Base-by-base conservation (phyloP, 768 basidiomycete species). In the Dioszegia hungarica region DNA sequence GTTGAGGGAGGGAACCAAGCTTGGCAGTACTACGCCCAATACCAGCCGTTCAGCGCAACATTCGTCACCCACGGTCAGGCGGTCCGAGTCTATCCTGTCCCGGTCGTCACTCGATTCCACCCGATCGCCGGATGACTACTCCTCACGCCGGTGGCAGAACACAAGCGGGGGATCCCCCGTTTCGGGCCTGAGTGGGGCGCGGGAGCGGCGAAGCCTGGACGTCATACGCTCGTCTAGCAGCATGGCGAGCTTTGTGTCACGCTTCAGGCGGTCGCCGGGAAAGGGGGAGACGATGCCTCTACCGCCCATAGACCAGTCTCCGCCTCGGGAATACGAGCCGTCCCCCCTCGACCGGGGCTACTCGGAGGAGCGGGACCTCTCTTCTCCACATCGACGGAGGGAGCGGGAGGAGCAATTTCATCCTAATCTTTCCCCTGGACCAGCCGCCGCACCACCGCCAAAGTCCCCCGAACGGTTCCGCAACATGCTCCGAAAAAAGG, bases 401-500 rank as follows among this genome's bases (percentile, higher is more conserved):
- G 5, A 44, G 43, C 19, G 37, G 34, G 31, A 24, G 15, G 10
- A 34, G 8, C n/a, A 33, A 49, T 34, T 12, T 20, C 33, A 20
- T 25, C 49, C 36, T 14, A 1, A 38, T 17, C 5, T 14, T 33
- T 15, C 25, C 8, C n/a, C 45, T 46, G 17, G 9, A 11, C 41
- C 41, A 6, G 3, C 20, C 11, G 10, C 22, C 38, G 20, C n/a
- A 36, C 31, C 31, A 1, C 36, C 49, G 15, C 11, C 20, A 3
- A 20, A 19, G 12, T 51, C 49, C 4, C 49, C 49, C 17, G 49
- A 51, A 6, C 11, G 49, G 27, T 38, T 51, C 36, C 49, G 49
- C 3, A 64, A 61, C n/a, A 38, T 51, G 22, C 49, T 51, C 2
- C 37, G 38, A 37, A 64, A 68, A 59, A 68, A 68, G 43, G 54